phyloP scores from a whole-genome alignment of 2,329 filamentous ascomycete species.

The Diaporthe amygdali region DNA sequence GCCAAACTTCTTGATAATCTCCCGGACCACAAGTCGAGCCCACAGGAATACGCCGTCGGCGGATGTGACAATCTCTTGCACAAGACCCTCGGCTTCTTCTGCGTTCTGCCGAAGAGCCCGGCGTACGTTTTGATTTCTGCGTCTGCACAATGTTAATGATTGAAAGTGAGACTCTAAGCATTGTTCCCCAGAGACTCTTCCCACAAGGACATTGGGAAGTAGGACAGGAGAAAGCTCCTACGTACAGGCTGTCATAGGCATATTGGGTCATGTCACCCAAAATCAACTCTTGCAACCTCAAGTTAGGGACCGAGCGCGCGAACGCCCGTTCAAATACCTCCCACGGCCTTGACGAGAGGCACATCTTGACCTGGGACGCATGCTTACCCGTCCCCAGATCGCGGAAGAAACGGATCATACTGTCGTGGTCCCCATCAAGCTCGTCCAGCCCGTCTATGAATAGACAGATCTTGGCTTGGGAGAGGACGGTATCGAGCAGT shows the following conservation, averaged over 20 bases:
- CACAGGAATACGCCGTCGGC: slow-evolving; percentile 35
- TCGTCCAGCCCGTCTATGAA: slow-evolving; percentile 35
- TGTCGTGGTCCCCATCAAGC: slow-evolving; percentile 32
- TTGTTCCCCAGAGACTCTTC: neutral
- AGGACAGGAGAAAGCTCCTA: neutral
- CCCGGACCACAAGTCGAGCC: slow-evolving; percentile 35
- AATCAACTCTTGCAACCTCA: slow-evolving; percentile 33
- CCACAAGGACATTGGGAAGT: neutral
- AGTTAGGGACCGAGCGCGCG: slow-evolving; percentile 26
- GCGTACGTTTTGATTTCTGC: slow-evolving; percentile 23
- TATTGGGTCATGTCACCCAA: slow-evolving; percentile 31
- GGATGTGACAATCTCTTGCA: slow-evolving; percentile 23
- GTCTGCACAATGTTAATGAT: neutral
- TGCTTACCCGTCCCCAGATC: slow-evolving; percentile 22
- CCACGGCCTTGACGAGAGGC: slow-evolving; percentile 35
- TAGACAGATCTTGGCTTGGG: slow-evolving; percentile 30
- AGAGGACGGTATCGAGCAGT: slow-evolving; percentile 29
- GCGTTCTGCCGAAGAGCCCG: slow-evolving; percentile 22
- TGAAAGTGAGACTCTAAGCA: neutral
- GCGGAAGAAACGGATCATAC: slow-evolving; percentile 30
- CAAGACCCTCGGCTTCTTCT: neutral
- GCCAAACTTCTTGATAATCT: slow-evolving; percentile 30
- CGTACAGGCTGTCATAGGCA: slow-evolving; percentile 26
- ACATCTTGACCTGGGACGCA: slow-evolving; percentile 31
- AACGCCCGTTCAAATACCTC: slow-evolving; percentile 33